A percentile compares a stretch with the other conserved stretches of the same genome.
Evolutionary conservation across 176 grass and related monocot species (phyloP).

Genomic region (Saccharum spontaneum): DNA sequence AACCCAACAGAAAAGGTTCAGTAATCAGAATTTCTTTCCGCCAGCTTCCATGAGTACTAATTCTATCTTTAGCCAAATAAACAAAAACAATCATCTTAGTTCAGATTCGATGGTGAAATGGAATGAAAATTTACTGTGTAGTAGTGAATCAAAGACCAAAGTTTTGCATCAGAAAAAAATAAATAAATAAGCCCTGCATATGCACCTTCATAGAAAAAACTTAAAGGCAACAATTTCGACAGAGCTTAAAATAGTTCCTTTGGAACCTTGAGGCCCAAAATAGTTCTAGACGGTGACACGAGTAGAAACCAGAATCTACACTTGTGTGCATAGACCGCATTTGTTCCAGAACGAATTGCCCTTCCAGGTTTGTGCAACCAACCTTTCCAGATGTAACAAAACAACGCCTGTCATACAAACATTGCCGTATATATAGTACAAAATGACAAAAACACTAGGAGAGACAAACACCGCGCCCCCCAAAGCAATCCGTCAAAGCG

Average conservation of each 20-base stretch:
- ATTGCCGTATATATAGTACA: constrained; percentile 1
- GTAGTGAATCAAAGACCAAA: background rate
- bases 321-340: background rate
- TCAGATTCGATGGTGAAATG: constrained; percentile 8
- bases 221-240: background rate
- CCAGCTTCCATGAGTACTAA: background rate
- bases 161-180: background rate
- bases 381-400: background rate
- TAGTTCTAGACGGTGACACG: background rate
- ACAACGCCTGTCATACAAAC: background rate
- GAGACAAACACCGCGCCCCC: background rate
- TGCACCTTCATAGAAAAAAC: background rate
- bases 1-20: background rate
- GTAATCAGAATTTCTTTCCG: background rate
- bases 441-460: background rate
- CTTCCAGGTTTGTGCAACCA: background rate
- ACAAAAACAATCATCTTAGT: background rate
- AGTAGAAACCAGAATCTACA: background rate
- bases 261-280: background rate
- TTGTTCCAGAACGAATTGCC: background rate
- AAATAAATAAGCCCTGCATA: background rate
- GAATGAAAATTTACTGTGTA: background rate
- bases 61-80: constrained; percentile 4
- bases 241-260: background rate
- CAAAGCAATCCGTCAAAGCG: constrained; percentile 17